Evolutionary conservation across 352 stramenopile genomes (phyloP).

Genomic region (Phytophthora chlamydospora): DNA sequence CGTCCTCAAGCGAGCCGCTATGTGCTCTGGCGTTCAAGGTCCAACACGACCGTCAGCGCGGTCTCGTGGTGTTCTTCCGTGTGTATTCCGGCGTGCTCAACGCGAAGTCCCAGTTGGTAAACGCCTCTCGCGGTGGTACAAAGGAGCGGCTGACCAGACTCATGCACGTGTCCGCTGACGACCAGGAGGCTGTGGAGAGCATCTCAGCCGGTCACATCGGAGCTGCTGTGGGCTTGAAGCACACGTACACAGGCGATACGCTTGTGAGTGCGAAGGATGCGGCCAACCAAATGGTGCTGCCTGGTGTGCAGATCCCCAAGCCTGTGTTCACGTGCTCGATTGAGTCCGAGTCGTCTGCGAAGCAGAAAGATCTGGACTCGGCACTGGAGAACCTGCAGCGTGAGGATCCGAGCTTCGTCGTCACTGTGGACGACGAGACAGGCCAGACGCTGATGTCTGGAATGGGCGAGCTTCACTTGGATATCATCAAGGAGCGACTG

Average conservation of each 20-base stretch:
- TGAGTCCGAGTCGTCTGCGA: conserved; percentile 84
- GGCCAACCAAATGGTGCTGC: conserved; percentile 47
- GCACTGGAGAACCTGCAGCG: conserved; percentile 78
- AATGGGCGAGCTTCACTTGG: conserved; percentile 95
- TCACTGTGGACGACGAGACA: conserved; percentile 95
- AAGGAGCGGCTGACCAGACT: conserved; percentile 75
- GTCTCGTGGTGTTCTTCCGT: conserved; percentile 91
- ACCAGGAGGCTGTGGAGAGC: conserved; percentile 86
- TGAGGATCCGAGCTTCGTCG: conserved; percentile 97
- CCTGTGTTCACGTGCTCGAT: conserved; percentile 93
- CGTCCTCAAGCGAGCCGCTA: conserved; percentile 55
- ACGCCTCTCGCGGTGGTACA: conserved; percentile 59
- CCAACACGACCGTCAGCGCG: conserved; percentile 77
- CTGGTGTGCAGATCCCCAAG: conserved; percentile 73
- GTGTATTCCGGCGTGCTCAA: conserved; percentile 93
- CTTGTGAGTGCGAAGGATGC: conserved; percentile 82
- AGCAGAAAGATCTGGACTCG: conserved; percentile 89
- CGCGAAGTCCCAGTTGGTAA: conserved; percentile 80
- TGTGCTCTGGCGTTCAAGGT: conserved; percentile 77
- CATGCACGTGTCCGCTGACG: conserved; percentile 91
- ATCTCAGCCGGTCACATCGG: conserved; percentile 92
- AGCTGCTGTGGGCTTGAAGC: conserved; percentile 92
- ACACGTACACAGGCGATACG: conserved; percentile 94
- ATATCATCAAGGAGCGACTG: conserved; percentile 93
- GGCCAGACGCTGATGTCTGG: conserved; percentile 98